Percentiles rank a stretch among this genome's conserved stretches.
These are phyloP conservation scores for Phytophthora sp. DNA, from an alignment of 352 stramenopile species.

Conservation along the genomic window DNA sequence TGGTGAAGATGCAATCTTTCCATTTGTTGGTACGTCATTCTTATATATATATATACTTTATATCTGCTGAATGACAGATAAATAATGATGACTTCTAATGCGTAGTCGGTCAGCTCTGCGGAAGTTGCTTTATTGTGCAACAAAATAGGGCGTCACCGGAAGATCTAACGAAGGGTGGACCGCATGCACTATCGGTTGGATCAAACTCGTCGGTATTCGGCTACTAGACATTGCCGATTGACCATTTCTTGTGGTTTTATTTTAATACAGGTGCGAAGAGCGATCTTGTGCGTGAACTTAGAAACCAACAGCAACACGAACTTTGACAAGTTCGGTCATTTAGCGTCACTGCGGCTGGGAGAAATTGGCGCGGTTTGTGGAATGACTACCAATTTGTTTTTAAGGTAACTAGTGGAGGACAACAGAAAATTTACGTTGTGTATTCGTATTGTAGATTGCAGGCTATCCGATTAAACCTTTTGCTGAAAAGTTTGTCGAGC, in stretches of 20 bases:
- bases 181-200: constrained; percentile 57
- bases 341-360: constrained; percentile 67
- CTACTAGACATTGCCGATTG: constrained; percentile 2
- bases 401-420: too few relatives aligned
- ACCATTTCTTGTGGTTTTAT: constrained; percentile 5
- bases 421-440: constrained; percentile 3
- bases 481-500: constrained; percentile 77
- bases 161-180: constrained; percentile 69
- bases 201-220: background rate
- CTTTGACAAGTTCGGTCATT: constrained; percentile 84
- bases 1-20: constrained; percentile 62
- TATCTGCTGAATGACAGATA: constrained; percentile 25
- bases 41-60: too few relatives aligned
- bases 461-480: constrained; percentile 86
- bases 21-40: constrained; percentile 55
- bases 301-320: constrained; percentile 67
- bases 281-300: constrained; percentile 74
- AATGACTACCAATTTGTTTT: background rate
- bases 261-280: constrained; percentile 55
- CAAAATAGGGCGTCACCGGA: constrained; percentile 74
- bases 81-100: too few relatives aligned
- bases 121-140: constrained; percentile 75
- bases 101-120: constrained; percentile 66
- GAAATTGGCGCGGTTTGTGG: constrained; percentile 66
- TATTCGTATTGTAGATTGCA: constrained; percentile 51